These are phyloP conservation scores for Gymnopus androsaceus DNA, from an alignment of 1,284 basidiomycete genomes.

Conservation along the genomic window DNA sequence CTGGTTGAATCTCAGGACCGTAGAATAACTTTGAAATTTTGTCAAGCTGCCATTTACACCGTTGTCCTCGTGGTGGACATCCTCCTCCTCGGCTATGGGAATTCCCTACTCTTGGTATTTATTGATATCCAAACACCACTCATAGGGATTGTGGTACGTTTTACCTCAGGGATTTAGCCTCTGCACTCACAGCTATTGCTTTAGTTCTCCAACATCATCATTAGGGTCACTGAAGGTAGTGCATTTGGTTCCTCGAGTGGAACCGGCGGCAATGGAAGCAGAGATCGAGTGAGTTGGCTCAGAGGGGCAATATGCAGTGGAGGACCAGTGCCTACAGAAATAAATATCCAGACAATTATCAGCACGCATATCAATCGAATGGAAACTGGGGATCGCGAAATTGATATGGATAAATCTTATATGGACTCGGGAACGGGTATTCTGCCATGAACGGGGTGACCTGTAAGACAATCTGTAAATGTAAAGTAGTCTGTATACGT, in stretches of 20 bases:
- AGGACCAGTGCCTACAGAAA: not conserved
- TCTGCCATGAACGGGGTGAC: no score
- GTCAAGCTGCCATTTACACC: not conserved
- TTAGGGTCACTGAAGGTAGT: constrained; percentile 1
- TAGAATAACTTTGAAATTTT: not conserved
- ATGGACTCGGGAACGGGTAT: no score
- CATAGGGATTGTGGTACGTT: constrained; percentile 2
- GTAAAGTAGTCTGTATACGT: no score
- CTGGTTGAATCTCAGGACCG: not conserved
- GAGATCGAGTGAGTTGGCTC: not conserved
- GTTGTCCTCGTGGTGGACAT: not conserved
- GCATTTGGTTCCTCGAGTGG: not conserved
- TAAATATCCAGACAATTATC: not conserved
- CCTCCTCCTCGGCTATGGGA: not conserved
- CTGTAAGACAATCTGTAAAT: no score
- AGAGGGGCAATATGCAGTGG: not conserved
- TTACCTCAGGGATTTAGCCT: not conserved
- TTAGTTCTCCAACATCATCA: constrained; percentile 3
- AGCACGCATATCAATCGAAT: no score
- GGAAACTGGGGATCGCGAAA: no score
- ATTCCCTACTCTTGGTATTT: not conserved
- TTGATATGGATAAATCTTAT: no score
- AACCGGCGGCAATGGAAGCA: not conserved
- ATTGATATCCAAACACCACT: constrained; percentile 1
- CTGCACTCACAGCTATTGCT: not conserved